Percentiles rank a stretch among this genome's conserved stretches.
phyloP scores from a whole-genome alignment of 345 rosid genomes.

The Laguncularia racemosa region DNA sequence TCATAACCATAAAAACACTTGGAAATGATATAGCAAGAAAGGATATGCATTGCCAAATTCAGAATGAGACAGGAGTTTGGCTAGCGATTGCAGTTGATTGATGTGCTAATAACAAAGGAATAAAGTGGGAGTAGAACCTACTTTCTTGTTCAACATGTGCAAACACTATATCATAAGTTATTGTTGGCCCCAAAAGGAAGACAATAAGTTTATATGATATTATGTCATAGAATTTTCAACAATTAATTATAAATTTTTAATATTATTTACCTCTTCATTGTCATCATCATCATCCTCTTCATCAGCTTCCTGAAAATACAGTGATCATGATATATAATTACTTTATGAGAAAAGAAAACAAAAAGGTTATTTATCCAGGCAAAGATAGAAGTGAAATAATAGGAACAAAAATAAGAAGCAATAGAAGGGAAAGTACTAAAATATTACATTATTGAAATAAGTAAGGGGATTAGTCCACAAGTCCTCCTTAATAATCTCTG shows the following conservation, averaged over 20 bases:
- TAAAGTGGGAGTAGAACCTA: too few relatives aligned
- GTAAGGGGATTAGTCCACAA: conserved; percentile 90
- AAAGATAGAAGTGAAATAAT: background rate
- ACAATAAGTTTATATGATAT: too few relatives aligned
- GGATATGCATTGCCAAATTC: too few relatives aligned
- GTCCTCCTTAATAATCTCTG: conserved; percentile 92
- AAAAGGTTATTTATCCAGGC: background rate
- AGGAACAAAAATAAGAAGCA: background rate
- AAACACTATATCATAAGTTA: too few relatives aligned
- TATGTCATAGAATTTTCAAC: background rate
- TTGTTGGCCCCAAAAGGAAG: too few relatives aligned
- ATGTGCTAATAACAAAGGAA: too few relatives aligned
- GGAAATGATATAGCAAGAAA: too few relatives aligned
- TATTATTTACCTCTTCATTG: conserved; percentile 46
- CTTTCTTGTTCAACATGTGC: too few relatives aligned
- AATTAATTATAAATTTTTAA: background rate
- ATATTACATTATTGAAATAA: conserved; percentile 69
- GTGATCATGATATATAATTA: background rate
- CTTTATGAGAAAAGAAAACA: background rate
- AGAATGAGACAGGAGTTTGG: too few relatives aligned
- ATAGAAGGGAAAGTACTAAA: conserved; percentile 1
- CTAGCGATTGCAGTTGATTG: too few relatives aligned
- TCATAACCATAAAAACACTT: too few relatives aligned
- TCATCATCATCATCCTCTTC: conserved; percentile 55
- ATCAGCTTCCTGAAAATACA: conserved; percentile 51